Base-by-base conservation (phyloP, 1,284 basidiomycete genomes). In the Trametes polyzona region DNA sequence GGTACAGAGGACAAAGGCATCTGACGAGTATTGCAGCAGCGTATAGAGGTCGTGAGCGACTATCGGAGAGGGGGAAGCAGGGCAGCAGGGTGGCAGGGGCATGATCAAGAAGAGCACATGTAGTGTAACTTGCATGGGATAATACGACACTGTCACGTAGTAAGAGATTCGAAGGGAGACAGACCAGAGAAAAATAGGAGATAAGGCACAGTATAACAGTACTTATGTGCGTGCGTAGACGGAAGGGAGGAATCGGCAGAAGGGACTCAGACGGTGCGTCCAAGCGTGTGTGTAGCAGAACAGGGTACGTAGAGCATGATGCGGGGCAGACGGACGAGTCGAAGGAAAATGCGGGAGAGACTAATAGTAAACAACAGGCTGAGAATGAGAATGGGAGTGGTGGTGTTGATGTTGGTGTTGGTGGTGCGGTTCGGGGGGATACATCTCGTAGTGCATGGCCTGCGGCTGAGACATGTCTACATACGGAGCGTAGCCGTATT, bases 381-480 rank as follows among this genome's bases (percentile, higher is more conserved):
- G 81, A 60, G 80, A 74, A 46, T 76, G 65, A 55, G 48, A 54
- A 17, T 54, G 61, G 23, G 35, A 53, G 36, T 50, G 61, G 37
- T 51, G 51, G 43, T 62, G 60, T 39, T 57, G 50, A 12, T 37
- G 43, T 9, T 50, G 47, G 43, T 30, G 47, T 7, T 78, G 73
- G 44, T n/a, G n/a, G n/a, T n/a, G n/a, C n/a, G 70, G 79, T 59
- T 84, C 82, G 58, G 77, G 71, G 42, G 79, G 76, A 69, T 88
- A 89, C 77, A 82, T 78, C 63, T 88, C 86, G 70, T 88, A 89
- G 62, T 82, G 81, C 67, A 82, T 78, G 62, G 76, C 73, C 62
- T 83, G 86, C n/a, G n/a, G n/a, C 48, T 63, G 71, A 21, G 83
- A 76, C 80, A 83, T 79, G 69, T 87, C 86, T 74, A 87, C 74